Evolutionary conservation across 306 rosid species (phyloP).

Genomic region (Citrullus amarus): DNA sequence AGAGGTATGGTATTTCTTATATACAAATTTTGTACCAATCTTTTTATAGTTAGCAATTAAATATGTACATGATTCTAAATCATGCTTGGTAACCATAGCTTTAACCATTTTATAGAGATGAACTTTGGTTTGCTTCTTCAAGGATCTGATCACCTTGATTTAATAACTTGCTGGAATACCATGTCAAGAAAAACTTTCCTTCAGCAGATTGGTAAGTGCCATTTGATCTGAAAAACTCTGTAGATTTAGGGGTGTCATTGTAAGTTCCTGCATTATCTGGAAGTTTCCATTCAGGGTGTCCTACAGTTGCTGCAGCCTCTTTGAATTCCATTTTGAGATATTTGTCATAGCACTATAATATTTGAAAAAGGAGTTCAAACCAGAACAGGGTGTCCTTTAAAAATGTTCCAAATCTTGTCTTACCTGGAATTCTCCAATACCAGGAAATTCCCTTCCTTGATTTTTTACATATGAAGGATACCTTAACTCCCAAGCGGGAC

Average conservation of each 20-base stretch:
- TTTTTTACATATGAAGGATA: conserved; percentile 54
- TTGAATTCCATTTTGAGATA: conserved; percentile 67
- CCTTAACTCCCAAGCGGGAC: conserved; percentile 91
- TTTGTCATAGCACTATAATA: conserved; percentile 71
- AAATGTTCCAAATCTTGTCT: conserved; percentile 10
- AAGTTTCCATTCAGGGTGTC: conserved; percentile 76
- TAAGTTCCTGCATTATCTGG: conserved; percentile 67
- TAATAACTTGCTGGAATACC: conserved; percentile 79
- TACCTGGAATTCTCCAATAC: conserved; percentile 96
- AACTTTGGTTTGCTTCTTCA: conserved; percentile 64
- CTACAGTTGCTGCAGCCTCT: conserved; percentile 41
- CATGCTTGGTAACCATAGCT: neutral
- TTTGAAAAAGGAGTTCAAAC: neutral
- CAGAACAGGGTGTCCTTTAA: neutral
- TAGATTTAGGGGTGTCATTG: conserved; percentile 57
- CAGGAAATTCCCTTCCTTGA: conserved; percentile 77
- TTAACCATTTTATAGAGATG: conserved; percentile 3
- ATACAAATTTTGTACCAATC: neutral
- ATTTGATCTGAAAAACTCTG: conserved; percentile 53
- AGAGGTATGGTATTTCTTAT: neutral
- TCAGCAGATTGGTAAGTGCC: conserved; percentile 55
- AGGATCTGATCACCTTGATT: conserved; percentile 72
- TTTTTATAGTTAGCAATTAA: neutral
- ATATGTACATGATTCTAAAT: conserved; percentile 5
- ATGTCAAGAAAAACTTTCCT: conserved; percentile 71